Evolutionary conservation across 495 filamentous ascomycete species (phyloP).

Genomic region (Penicillium macrosclerotiorum): DNA sequence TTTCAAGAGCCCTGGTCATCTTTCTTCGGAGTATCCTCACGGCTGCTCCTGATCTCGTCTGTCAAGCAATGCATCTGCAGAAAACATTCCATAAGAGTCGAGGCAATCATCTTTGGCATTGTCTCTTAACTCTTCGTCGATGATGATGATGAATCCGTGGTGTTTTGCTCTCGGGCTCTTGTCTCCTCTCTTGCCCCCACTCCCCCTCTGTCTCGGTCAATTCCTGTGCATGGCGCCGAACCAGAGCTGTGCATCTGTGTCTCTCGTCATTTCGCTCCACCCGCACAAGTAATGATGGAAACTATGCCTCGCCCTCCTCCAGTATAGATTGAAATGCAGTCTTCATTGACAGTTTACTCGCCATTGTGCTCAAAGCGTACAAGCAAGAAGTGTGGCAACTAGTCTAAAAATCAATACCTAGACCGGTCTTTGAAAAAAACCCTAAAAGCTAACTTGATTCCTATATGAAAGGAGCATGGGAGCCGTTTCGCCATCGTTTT

Average conservation of each 20-base stretch:
- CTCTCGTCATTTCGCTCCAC: neutral
- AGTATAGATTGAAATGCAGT: conserved; percentile 28
- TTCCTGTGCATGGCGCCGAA: conserved; percentile 3
- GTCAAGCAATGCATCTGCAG: conserved; percentile 13
- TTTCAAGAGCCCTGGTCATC: too few relatives aligned
- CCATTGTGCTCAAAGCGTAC: too few relatives aligned
- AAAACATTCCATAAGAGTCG: conserved; percentile 17
- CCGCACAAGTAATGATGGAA: neutral
- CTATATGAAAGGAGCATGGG: too few relatives aligned
- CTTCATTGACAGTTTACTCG: conserved; percentile 18
- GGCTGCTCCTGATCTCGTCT: conserved; percentile 4
- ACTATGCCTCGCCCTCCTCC: neutral
- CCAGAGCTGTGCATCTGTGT: conserved; percentile 6
- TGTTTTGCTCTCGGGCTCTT: too few relatives aligned
- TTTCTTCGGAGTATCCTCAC: too few relatives aligned
- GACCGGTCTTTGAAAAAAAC: too few relatives aligned
- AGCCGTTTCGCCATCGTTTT: too few relatives aligned
- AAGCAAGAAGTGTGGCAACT: too few relatives aligned
- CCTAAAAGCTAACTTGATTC: too few relatives aligned
- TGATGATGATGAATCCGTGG: conserved; percentile 17
- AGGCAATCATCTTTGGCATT: conserved; percentile 12
- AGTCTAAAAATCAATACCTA: too few relatives aligned
- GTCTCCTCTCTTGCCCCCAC: too few relatives aligned
- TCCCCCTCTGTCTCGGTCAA: conserved; percentile 4
- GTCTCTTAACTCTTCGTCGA: conserved; percentile 4